These are phyloP conservation scores for Corchorus capsularis DNA, from an alignment of 345 rosid genomes.

Conservation along the genomic window DNA sequence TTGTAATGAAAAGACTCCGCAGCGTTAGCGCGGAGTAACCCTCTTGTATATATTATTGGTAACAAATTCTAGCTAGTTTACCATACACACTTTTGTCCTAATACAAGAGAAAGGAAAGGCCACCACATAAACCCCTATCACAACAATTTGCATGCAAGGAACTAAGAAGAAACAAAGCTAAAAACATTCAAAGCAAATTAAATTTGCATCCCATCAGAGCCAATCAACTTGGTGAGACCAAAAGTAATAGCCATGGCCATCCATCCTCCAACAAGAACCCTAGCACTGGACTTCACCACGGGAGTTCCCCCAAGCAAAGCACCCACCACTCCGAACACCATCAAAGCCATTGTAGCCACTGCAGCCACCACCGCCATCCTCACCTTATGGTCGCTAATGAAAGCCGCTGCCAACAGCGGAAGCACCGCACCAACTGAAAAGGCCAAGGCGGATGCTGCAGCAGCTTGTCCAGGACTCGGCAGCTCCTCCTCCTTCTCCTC, in stretches of 20 bases:
- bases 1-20: too few species aligned
- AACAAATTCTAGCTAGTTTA: background rate
- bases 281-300: constrained; percentile 42
- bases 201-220: constrained; percentile 53
- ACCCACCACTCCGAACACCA: constrained; percentile 75
- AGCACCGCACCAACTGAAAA: constrained; percentile 82
- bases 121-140: background rate
- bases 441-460: constrained; percentile 84
- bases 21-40: too few species aligned
- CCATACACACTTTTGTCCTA: background rate
- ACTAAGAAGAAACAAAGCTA: too few species aligned
- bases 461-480: constrained; percentile 84
- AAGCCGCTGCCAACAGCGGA: constrained; percentile 80
- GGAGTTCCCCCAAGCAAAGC: constrained; percentile 82
- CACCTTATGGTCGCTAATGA: constrained; percentile 59
- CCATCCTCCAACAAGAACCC: constrained; percentile 93
- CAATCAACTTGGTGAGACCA: constrained; percentile 80
- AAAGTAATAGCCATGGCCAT: constrained; percentile 89
- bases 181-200: background rate
- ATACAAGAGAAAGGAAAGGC: background rate
- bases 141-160: background rate
- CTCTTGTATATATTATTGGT: background rate
- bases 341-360: constrained; percentile 63
- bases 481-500: constrained; percentile 38
- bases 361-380: constrained; percentile 62